phyloP scores from a whole-genome alignment of 2,329 filamentous ascomycete species.

The Aspergillus sp. region DNA sequence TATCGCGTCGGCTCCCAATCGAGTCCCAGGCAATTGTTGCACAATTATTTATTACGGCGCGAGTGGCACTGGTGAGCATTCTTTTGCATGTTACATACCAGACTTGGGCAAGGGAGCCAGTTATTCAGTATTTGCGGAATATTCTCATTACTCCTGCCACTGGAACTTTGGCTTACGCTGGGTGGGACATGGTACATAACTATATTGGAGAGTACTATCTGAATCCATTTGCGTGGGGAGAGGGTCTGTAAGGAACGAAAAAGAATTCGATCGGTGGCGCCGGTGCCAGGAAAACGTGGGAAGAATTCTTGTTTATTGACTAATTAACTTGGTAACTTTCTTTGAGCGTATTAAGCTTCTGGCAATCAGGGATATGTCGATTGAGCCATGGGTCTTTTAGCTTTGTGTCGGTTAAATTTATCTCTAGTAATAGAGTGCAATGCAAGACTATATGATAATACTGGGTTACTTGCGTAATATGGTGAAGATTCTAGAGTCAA shows the following conservation, averaged over 20 bases:
- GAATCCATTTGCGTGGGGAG: conserved; percentile 1
- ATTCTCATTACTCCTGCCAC: neutral
- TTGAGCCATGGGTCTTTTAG: neutral
- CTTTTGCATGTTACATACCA: neutral
- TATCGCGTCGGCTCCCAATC: neutral
- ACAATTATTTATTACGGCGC: neutral
- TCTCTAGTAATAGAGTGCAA: no score
- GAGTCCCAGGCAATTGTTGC: neutral
- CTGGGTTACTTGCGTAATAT: neutral
- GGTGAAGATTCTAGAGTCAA: neutral
- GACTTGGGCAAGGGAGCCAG: neutral
- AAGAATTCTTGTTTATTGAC: neutral
- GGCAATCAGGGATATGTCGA: neutral
- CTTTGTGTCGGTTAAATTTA: no score
- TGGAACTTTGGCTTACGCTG: neutral
- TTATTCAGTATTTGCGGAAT: neutral
- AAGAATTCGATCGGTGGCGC: no score
- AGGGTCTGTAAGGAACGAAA: neutral
- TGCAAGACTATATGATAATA: neutral
- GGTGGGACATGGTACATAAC: neutral
- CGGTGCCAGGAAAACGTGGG: no score
- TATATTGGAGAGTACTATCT: neutral
- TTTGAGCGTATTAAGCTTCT: neutral
- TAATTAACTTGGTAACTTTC: neutral
- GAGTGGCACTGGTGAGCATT: neutral